A percentile compares a stretch with the other conserved stretches of the same genome.
These are phyloP conservation scores for Tephrocybe sp. DNA, from an alignment of 768 basidiomycete species.

Conservation along the genomic window DNA sequence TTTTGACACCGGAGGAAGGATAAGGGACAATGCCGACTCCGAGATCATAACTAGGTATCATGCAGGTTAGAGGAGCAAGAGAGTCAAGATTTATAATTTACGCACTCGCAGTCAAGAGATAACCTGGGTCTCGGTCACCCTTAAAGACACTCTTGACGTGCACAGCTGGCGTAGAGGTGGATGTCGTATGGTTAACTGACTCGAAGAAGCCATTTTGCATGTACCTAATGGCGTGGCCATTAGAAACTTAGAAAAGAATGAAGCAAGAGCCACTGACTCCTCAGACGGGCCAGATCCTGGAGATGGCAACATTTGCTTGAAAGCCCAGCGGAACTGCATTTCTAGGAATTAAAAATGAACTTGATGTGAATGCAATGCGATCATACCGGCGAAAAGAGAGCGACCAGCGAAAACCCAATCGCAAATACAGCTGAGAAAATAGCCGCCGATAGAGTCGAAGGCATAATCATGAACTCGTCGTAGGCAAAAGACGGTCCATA, in stretches of 20 bases:
- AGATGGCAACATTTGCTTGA: slow-evolving; percentile 46
- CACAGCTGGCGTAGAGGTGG: slow-evolving; percentile 42
- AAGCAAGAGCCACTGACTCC: slow-evolving; percentile 41
- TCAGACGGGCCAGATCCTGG: slow-evolving; percentile 64
- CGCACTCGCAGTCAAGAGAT: slow-evolving; percentile 54
- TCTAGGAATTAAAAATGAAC: not conserved
- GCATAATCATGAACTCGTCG: slow-evolving; percentile 59
- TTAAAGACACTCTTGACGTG: slow-evolving; percentile 60
- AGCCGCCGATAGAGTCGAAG: slow-evolving; percentile 37
- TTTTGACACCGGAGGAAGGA: slow-evolving; percentile 40
- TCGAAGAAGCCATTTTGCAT: slow-evolving; percentile 59
- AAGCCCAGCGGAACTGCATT: slow-evolving; percentile 52
- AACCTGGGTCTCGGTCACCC: slow-evolving; percentile 78
- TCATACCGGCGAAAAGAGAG: slow-evolving; percentile 37
- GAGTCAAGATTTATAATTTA: slow-evolving; percentile 8
- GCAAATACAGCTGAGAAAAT: slow-evolving; percentile 34
- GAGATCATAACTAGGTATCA: slow-evolving; percentile 61
- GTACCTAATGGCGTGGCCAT: slow-evolving; percentile 30
- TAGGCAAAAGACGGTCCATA: slow-evolving; percentile 80
- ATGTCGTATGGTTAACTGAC: slow-evolving; percentile 70
- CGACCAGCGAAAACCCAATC: slow-evolving; percentile 30
- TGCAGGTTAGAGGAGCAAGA: slow-evolving; percentile 1
- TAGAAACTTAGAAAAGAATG: not conserved
- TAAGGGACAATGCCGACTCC: slow-evolving; percentile 73
- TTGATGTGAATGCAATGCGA: not conserved